Conservation (phyloP, 2,329 filamentous ascomycete species). For the Orbilia blumenaviensis region DNA sequence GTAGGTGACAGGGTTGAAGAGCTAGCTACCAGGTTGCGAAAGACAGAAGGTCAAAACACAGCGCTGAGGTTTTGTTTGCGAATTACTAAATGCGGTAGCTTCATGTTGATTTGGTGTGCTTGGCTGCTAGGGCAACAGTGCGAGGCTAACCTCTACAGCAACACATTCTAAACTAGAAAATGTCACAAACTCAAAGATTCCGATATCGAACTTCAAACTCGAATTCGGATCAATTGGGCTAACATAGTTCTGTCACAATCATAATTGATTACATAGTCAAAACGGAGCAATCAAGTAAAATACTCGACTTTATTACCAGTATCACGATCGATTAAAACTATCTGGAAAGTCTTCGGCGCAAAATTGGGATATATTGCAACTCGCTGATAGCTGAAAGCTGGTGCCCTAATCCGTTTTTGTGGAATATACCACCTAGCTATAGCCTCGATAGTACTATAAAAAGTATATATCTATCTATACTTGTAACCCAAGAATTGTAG, state of each 20-base stretch:
- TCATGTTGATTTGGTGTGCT: not conserved
- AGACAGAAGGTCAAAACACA: not conserved
- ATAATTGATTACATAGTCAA: no score
- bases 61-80: conserved; percentile 20
- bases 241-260: no score
- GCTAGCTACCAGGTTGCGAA: not conserved
- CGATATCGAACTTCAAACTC: not conserved
- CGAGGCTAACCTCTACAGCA: conserved; percentile 14
- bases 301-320: not conserved
- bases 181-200: no score
- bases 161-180: conserved; percentile 17
- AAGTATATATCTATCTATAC: not conserved
- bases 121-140: conserved; percentile 19
- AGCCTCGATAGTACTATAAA: no score
- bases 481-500: no score
- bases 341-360: not conserved
- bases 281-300: no score
- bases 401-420: no score
- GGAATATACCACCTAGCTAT: no score
- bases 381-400: not conserved
- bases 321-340: not conserved
- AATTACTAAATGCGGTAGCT: conserved; percentile 12
- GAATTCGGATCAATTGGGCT: no score
- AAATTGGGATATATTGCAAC: not conserved
- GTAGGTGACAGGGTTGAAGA: no score